Evolutionary conservation across 441 rosid species (phyloP), one percentile per base, ranked within the genome.

Genomic region (Brassica balearica): DNA sequence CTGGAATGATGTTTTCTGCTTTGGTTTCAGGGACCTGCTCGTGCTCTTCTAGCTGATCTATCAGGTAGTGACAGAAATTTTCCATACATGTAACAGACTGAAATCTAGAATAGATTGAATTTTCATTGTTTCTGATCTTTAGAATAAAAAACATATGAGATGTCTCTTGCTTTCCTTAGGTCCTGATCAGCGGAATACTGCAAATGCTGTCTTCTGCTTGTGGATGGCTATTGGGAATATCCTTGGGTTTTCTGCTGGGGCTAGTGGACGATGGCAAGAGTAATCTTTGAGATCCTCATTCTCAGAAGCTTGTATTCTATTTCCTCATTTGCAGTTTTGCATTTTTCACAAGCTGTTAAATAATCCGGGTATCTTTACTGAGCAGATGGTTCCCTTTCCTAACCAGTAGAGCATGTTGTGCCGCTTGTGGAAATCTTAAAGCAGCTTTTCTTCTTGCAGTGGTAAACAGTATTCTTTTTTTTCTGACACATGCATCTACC

Each of bases 211-310:
- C 61, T 95, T 95, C 85, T 92, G 98, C 81, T 85, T 87, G 10
- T 93, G 99, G 98, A 93, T 95, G 98, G 98, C 98, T 78, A 91
- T 93, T 74, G 98, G 98, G 72, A 95, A 93, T 80, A 87, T 95
- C 68, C 87, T 95, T 73, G 99, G 99, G 76, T 95, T 93, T 90
- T 95, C 99, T 64, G 94, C 98, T 14, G 99, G 97, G 83, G 90
- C 99, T 32, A 95, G 92, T 76, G 97, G 98, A 77, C 87, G 75
- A 34, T 95, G 98, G 98, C 89, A 91, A 80, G 93, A 93, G 99
- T 93, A 85, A 81, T 65, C 53, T 66, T 51, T 69, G 68, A 69
- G 71, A 65, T 72, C 56, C 61, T 41, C 65, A 25, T 53, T 51
- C 11, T 32, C 17, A 62, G 58, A 76, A 62, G 48, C 20, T 23